Evolutionary conservation across 805 yeast species (phyloP).

Genomic region (Metschnikowia matae): DNA sequence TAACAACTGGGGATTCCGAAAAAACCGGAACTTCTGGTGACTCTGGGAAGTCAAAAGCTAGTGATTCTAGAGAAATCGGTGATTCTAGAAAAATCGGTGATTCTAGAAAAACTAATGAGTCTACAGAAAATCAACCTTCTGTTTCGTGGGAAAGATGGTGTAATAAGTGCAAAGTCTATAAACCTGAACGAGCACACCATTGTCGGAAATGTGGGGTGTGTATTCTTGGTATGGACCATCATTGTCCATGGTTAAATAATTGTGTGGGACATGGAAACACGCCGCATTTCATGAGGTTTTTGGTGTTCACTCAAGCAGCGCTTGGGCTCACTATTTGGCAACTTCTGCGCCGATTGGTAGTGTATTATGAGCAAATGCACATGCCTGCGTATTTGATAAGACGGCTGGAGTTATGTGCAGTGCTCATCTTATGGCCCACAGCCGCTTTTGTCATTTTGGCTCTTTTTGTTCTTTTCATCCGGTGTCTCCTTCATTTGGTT

Average conservation of each 20-base stretch:
- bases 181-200: slow-evolving; percentile 85
- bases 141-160: slow-evolving; percentile 47
- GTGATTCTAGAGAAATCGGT: too few species aligned
- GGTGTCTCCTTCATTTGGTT: slow-evolving; percentile 56
- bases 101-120: too few species aligned
- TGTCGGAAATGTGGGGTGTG: slow-evolving; percentile 74
- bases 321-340: slow-evolving; percentile 45
- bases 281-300: slow-evolving; percentile 77
- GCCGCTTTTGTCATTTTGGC: slow-evolving; percentile 58
- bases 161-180: slow-evolving; percentile 62
- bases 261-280: slow-evolving; percentile 79
- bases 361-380: slow-evolving; percentile 46
- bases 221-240: slow-evolving; percentile 90
- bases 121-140: too few species aligned
- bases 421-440: slow-evolving; percentile 51
- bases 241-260: slow-evolving; percentile 87
- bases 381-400: slow-evolving; percentile 55
- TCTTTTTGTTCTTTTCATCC: slow-evolving; percentile 52
- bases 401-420: slow-evolving; percentile 49
- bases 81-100: too few species aligned
- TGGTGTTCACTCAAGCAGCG: slow-evolving; percentile 58
- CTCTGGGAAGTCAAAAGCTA: too few species aligned
- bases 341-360: slow-evolving; percentile 35
- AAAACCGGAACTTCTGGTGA: too few species aligned
- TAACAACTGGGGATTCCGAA: too few species aligned